Percentiles rank a stretch among this genome's conserved stretches.
phyloP scores from a whole-genome alignment of 2,329 filamentous ascomycete species.

The Exutisphaerella laricina region DNA sequence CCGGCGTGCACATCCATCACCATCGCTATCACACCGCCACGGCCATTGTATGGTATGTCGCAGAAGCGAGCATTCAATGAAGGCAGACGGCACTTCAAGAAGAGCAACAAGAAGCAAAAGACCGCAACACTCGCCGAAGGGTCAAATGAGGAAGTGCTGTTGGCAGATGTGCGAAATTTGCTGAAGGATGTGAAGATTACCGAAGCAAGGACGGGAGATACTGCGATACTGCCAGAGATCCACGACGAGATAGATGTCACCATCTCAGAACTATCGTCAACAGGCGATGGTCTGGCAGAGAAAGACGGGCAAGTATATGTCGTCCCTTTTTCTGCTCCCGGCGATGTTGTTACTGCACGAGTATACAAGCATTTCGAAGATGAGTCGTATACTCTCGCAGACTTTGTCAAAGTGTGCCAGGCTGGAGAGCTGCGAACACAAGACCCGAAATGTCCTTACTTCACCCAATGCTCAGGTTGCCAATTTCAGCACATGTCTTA shows the following conservation, averaged over 20 bases:
- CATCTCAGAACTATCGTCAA: slow-evolving; percentile 79
- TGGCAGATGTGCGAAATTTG: slow-evolving; percentile 42
- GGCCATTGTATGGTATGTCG: slow-evolving; percentile 20
- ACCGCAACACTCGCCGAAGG: slow-evolving; percentile 40
- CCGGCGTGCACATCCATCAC: not conserved
- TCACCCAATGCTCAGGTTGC: slow-evolving; percentile 79
- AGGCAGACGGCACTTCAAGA: slow-evolving; percentile 36
- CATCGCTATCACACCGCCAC: not conserved
- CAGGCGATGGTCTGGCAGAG: slow-evolving; percentile 80
- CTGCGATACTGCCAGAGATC: slow-evolving; percentile 47
- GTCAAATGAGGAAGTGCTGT: slow-evolving; percentile 45
- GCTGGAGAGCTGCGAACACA: slow-evolving; percentile 74
- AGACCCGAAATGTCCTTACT: slow-evolving; percentile 75
- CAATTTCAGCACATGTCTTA: slow-evolving; percentile 98
- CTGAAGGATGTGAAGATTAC: slow-evolving; percentile 32
- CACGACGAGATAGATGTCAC: slow-evolving; percentile 75
- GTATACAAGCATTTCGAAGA: slow-evolving; percentile 65
- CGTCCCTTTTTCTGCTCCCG: slow-evolving; percentile 81
- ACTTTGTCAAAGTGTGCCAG: slow-evolving; percentile 71
- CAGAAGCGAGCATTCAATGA: slow-evolving; percentile 36
- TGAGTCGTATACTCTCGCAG: slow-evolving; percentile 67
- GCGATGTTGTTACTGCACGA: slow-evolving; percentile 73
- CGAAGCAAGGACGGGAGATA: slow-evolving; percentile 19
- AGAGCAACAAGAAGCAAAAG: slow-evolving; percentile 48
- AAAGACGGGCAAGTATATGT: slow-evolving; percentile 69